Conservation (phyloP, 331 rosid species). For the Dryas integrifolia region DNA sequence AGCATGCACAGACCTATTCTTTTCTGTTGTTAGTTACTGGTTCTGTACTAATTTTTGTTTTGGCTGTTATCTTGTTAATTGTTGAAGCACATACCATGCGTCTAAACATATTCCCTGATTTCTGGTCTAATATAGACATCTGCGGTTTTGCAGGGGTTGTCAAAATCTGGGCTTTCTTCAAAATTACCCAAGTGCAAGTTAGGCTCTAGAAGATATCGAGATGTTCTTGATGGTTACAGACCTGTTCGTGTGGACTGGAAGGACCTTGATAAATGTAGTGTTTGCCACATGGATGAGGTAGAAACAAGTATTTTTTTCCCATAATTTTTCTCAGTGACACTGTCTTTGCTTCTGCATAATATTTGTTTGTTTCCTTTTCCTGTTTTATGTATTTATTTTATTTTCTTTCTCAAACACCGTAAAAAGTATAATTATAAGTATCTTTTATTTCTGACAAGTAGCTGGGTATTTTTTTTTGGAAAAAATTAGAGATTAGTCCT, state of each 20-base stretch:
- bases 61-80: background rate
- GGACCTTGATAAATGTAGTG: conserved; percentile 98
- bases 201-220: conserved; percentile 56
- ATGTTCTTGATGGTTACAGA: conserved; percentile 77
- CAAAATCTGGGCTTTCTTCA: conserved; percentile 58
- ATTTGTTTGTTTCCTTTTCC: conserved; percentile 12
- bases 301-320: conserved; percentile 16
- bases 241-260: conserved; percentile 98
- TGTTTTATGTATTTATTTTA: conserved; percentile 7
- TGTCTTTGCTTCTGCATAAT: conserved; percentile 14
- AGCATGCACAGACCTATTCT: background rate
- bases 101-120: background rate
- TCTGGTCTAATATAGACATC: conserved; percentile 16
- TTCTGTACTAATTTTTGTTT: background rate
- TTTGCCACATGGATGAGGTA: conserved; percentile 99
- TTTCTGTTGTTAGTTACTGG: conserved; percentile 5
- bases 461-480: background rate
- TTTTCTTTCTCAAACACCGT: background rate
- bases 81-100: conserved; percentile 6
- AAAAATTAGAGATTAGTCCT: too few species aligned
- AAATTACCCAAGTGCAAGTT: conserved; percentile 52
- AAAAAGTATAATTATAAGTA: background rate
- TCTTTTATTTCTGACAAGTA: background rate
- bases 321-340: background rate
- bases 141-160: conserved; percentile 56